Evolutionary conservation across 1,284 basidiomycete genomes (phyloP).

Genomic region (Earliella scabrosa): DNA sequence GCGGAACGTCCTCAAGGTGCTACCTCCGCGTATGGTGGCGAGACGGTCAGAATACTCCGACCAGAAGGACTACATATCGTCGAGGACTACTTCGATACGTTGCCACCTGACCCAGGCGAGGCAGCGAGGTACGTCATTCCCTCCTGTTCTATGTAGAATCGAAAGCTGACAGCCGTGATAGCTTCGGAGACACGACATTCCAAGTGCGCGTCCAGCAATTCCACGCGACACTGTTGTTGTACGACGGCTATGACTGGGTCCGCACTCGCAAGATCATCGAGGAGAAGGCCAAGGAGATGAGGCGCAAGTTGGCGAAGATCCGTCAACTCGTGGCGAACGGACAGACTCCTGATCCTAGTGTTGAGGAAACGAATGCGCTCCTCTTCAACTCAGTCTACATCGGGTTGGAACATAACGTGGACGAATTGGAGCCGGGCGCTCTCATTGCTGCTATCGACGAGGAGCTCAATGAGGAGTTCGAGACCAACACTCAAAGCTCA

Average conservation of each 20-base stretch:
- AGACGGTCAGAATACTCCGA: slow-evolving; percentile 83
- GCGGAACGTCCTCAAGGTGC: slow-evolving; percentile 44
- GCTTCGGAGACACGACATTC: slow-evolving; percentile 52
- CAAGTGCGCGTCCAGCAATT: slow-evolving; percentile 64
- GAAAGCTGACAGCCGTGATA: slow-evolving; percentile 29
- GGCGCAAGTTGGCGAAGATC: slow-evolving; percentile 87
- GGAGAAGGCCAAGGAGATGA: slow-evolving; percentile 87
- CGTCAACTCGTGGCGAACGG: slow-evolving; percentile 93
- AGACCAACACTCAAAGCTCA: slow-evolving; percentile 76
- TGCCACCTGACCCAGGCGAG: slow-evolving; percentile 58
- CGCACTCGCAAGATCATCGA: slow-evolving; percentile 87
- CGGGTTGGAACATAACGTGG: slow-evolving; percentile 75
- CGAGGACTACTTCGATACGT: slow-evolving; percentile 74
- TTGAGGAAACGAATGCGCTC: slow-evolving; percentile 79
- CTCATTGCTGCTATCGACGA: slow-evolving; percentile 92
- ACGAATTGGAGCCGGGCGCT: slow-evolving; percentile 74
- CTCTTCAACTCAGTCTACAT: slow-evolving; percentile 95
- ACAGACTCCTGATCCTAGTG: slow-evolving; percentile 82
- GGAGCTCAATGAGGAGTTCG: slow-evolving; percentile 77
- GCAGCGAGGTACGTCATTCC: slow-evolving; percentile 47
- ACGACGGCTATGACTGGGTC: slow-evolving; percentile 95
- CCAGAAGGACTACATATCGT: slow-evolving; percentile 59
- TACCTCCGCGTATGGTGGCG: slow-evolving; percentile 74
- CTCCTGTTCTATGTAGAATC: not conserved
- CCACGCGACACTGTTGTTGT: slow-evolving; percentile 71